Percentiles rank a stretch among this genome's conserved stretches.
Evolutionary conservation across 2,329 filamentous ascomycete genomes (phyloP).

Genomic region (Talaromyces pinophilus): DNA sequence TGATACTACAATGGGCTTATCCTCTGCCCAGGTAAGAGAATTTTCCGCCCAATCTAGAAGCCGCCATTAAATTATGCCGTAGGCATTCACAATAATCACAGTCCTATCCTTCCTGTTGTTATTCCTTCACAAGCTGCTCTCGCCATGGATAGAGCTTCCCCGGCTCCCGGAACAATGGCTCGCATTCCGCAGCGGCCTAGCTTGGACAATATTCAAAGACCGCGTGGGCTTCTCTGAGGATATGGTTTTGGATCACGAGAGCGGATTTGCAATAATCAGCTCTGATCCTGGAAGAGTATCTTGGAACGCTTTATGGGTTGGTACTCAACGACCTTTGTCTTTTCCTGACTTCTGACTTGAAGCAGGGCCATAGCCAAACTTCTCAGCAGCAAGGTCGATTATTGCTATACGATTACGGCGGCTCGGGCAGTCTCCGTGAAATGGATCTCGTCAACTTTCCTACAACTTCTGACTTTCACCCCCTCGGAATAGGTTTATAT

Average conservation of each 20-base stretch:
- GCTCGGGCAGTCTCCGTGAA: constrained; percentile 20
- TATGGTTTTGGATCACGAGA: constrained; percentile 24
- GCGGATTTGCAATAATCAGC: constrained; percentile 25
- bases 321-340: neutral
- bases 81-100: constrained; percentile 20
- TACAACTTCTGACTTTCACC: constrained; percentile 18
- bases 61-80: constrained; percentile 1
- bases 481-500: constrained; percentile 25
- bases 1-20: constrained; percentile 17
- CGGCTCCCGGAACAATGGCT: constrained; percentile 25
- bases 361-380: constrained; percentile 17
- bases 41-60: neutral
- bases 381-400: constrained; percentile 23
- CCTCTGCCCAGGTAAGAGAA: constrained; percentile 15
- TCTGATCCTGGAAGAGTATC: constrained; percentile 23
- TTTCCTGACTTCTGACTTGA: neutral
- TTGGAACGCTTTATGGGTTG: constrained; percentile 26
- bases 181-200: constrained; percentile 25
- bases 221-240: constrained; percentile 24
- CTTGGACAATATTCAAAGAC: constrained; percentile 25
- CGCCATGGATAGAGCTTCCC: constrained; percentile 23
- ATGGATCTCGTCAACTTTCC: constrained; percentile 22
- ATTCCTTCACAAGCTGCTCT: constrained; percentile 20
- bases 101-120: constrained; percentile 10
- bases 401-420: constrained; percentile 25